Evolutionary conservation across 179 eudicot species (phyloP), one percentile per base, ranked within the genome.

Genomic region (Gypsophila paniculata): DNA sequence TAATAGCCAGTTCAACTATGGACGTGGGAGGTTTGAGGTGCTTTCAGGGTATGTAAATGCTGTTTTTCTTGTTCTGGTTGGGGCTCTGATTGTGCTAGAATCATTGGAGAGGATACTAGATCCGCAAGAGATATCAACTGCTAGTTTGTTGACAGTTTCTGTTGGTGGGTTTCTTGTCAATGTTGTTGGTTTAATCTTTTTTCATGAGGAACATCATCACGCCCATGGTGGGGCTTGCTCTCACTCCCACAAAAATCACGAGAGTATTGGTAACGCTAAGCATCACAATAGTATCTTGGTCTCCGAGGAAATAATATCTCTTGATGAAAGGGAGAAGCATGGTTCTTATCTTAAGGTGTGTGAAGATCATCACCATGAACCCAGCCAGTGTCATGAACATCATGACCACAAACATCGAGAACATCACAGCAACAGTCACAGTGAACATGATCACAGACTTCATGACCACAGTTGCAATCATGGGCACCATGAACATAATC

Each of bases 171-270:
- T 94, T 55, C 72, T 92, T 54, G 99, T 94, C 61, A 94, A 94
- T 81, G 76, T 94, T 68, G 81, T 94, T 13, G 99, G 99, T 29
- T 84, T 94, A 76, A 86, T 94, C 22, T 94, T 91, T 74, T 94
- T 94, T 76, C 99, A 94, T 4, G 99, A 94, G 76, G 99, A 94
- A 77, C 99, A 94, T 81, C 99, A 94, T 86, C 96, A 88, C 83
- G 99, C 99, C 58, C 97, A 94, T 81, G 97, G 99, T 42, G 97
- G 99, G 60, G 76, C 89, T 23, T 88, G 95, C 81, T 83, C 92
- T 4, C 99, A 94, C 67, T 84, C 91, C 0, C 88, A 86, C 38
- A 78, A 71, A 49, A 51, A 65, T 36, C 75, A 71, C 23, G 75
- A 63, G 18, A 76, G 54, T 65, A 70, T 46, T 26, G 55, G 70